Conservation (phyloP, 257 asterid species). For the Cordia subcordata region DNA sequence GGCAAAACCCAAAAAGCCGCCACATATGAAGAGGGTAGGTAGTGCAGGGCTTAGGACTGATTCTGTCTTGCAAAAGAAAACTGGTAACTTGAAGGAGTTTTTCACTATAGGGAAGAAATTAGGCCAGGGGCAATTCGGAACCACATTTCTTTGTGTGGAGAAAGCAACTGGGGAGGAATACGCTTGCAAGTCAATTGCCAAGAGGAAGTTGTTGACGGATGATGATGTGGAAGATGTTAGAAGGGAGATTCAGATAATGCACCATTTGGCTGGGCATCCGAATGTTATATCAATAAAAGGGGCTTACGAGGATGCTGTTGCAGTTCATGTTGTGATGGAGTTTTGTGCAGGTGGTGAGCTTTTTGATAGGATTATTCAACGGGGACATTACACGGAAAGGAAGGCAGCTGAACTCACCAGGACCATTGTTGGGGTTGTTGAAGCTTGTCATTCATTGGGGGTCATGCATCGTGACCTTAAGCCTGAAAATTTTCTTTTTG, state of each 20-base stretch:
- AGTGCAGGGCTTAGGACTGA: slow-evolving; percentile 90
- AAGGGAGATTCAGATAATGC: slow-evolving; percentile 97
- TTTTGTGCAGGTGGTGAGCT: slow-evolving; percentile 93
- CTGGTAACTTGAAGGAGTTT: slow-evolving; percentile 77
- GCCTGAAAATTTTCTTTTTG: slow-evolving; percentile 92
- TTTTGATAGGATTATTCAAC: slow-evolving; percentile 82
- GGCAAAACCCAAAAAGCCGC: slow-evolving; percentile 43
- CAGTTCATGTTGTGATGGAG: slow-evolving; percentile 95
- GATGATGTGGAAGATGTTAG: slow-evolving; percentile 97
- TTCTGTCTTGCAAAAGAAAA: slow-evolving; percentile 64
- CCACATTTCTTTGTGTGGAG: slow-evolving; percentile 73
- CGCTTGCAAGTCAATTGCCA: slow-evolving; percentile 96
- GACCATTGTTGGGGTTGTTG: slow-evolving; percentile 91
- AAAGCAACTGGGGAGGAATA: slow-evolving; percentile 57
- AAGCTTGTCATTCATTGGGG: slow-evolving; percentile 90
- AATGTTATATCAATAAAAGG: slow-evolving; percentile 90
- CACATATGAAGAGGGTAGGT: slow-evolving; percentile 54
- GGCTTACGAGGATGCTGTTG: slow-evolving; percentile 82
- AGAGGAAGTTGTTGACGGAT: slow-evolving; percentile 78
- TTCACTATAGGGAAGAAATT: slow-evolving; percentile 72
- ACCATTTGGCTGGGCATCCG: slow-evolving; percentile 84
- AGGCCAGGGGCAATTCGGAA: slow-evolving; percentile 96
- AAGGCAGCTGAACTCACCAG: slow-evolving; percentile 96
- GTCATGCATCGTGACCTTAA: slow-evolving; percentile 99
- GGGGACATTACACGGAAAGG: slow-evolving; percentile 91